These are phyloP conservation scores for Mycogone perniciosa DNA, from an alignment of 2,329 filamentous ascomycete species.

Conservation along the genomic window DNA sequence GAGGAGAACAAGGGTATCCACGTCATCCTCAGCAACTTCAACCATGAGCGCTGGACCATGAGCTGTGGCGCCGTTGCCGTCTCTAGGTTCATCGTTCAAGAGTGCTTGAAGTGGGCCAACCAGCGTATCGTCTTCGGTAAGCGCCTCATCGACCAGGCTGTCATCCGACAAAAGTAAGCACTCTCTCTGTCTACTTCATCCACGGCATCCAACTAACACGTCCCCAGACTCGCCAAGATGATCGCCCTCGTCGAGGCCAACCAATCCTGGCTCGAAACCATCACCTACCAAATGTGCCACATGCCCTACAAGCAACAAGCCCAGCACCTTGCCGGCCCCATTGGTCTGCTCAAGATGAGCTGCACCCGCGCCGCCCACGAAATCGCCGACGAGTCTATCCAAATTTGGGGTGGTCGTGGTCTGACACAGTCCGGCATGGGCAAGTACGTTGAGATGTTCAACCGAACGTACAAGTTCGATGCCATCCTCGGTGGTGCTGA, in stretches of 20 bases:
- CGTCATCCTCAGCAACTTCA: conserved; percentile 82
- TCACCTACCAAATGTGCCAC: conserved; percentile 83
- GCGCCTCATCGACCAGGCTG: conserved; percentile 74
- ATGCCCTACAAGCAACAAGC: conserved; percentile 75
- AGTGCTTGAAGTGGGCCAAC: conserved; percentile 83
- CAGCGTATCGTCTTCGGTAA: conserved; percentile 81
- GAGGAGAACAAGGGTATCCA: conserved; percentile 81
- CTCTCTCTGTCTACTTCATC: neutral
- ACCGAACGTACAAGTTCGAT: conserved; percentile 78
- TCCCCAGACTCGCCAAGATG: conserved; percentile 68
- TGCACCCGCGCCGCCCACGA: conserved; percentile 72
- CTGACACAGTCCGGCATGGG: conserved; percentile 82
- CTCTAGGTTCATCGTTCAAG: conserved; percentile 66
- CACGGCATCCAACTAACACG: neutral
- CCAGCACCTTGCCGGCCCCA: conserved; percentile 69
- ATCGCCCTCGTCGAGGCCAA: conserved; percentile 75
- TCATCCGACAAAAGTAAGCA: conserved; percentile 69
- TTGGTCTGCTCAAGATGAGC: conserved; percentile 76
- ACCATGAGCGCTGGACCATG: conserved; percentile 81
- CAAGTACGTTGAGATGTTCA: conserved; percentile 74
- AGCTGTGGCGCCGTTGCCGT: conserved; percentile 54
- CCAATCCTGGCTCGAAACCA: conserved; percentile 77
- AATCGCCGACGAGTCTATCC: conserved; percentile 74
- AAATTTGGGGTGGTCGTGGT: conserved; percentile 79
- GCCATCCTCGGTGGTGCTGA: conserved; percentile 74